Evolutionary conservation across 768 basidiomycete species (phyloP).

Genomic region (Suillus alpinus): DNA sequence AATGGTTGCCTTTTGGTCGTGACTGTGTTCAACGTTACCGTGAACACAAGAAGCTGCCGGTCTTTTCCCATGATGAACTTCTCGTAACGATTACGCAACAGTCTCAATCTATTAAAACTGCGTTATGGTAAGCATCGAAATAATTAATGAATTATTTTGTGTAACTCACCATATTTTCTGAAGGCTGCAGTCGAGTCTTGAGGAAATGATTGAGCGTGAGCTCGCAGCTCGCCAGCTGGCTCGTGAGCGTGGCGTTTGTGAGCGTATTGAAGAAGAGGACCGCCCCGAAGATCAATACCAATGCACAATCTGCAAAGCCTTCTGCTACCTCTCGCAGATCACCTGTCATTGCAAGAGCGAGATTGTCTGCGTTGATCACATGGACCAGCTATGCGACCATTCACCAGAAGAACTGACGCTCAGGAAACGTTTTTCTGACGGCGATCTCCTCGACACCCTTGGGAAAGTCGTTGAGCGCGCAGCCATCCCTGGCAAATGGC

Average conservation of each 20-base stretch:
- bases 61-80: conserved; percentile 97
- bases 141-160: conserved; percentile 11
- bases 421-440: conserved; percentile 79
- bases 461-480: conserved; percentile 69
- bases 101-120: conserved; percentile 87
- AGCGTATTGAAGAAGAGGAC: conserved; percentile 76
- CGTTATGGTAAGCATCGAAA: conserved; percentile 69
- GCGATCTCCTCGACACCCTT: conserved; percentile 67
- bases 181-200: conserved; percentile 81
- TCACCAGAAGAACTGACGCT: conserved; percentile 54
- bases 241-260: conserved; percentile 57
- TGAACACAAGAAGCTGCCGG: conserved; percentile 87
- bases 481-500: conserved; percentile 72
- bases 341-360: conserved; percentile 75
- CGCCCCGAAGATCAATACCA: conserved; percentile 93
- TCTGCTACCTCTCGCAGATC: conserved; percentile 94
- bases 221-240: conserved; percentile 62
- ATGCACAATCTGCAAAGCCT: conserved; percentile 88
- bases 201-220: conserved; percentile 89
- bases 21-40: conserved; percentile 90
- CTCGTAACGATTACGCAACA: conserved; percentile 97
- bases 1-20: conserved; percentile 87
- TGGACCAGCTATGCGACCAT: conserved; percentile 71
- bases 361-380: conserved; percentile 86
- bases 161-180: conserved; percentile 17